These are phyloP conservation scores for Penicillium vulpinum DNA, from an alignment of 2,329 filamentous ascomycete genomes.

Conservation along the genomic window DNA sequence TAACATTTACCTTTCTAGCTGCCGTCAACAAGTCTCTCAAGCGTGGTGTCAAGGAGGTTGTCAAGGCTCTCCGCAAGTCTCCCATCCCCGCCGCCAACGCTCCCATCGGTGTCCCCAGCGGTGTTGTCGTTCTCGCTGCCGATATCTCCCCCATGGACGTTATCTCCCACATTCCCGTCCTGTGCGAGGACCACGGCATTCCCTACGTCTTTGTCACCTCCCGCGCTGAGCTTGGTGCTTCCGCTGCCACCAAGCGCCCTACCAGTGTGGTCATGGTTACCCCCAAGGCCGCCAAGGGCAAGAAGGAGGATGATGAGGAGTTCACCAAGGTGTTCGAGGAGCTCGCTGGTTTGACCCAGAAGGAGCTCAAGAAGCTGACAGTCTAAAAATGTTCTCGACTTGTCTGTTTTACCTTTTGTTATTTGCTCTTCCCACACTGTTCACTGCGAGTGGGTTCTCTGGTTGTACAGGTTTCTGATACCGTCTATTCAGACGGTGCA, in stretches of 20 bases:
- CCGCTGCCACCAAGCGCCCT: constrained; percentile 91
- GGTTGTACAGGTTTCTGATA: constrained; percentile 42
- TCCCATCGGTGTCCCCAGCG: constrained; percentile 63
- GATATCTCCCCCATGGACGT: constrained; percentile 99
- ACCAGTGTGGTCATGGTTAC: constrained; percentile 91
- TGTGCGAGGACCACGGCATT: constrained; percentile 97
- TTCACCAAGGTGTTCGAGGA: constrained; percentile 57
- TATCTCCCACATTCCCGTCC: constrained; percentile 94
- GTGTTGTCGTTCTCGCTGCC: constrained; percentile 85
- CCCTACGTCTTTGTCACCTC: constrained; percentile 95
- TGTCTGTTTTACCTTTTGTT: constrained; percentile 22
- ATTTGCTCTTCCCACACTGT: constrained; percentile 22
- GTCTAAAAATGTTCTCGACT: constrained; percentile 40
- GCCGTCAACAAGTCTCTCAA: constrained; percentile 95
- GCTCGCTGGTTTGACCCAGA: constrained; percentile 59
- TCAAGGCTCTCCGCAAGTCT: constrained; percentile 96
- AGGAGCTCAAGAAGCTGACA: constrained; percentile 59
- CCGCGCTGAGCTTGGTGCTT: constrained; percentile 88
- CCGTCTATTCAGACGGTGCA: constrained; percentile 39
- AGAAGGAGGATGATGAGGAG: constrained; percentile 50
- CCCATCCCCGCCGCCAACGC: constrained; percentile 66
- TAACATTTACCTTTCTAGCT: constrained; percentile 55
- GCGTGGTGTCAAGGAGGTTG: constrained; percentile 97
- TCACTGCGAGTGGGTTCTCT: constrained; percentile 33
- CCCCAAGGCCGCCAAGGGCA: constrained; percentile 53